These are phyloP conservation scores for Botrytis fragariae DNA, from an alignment of 2,329 filamentous ascomycete genomes.

Conservation along the genomic window DNA sequence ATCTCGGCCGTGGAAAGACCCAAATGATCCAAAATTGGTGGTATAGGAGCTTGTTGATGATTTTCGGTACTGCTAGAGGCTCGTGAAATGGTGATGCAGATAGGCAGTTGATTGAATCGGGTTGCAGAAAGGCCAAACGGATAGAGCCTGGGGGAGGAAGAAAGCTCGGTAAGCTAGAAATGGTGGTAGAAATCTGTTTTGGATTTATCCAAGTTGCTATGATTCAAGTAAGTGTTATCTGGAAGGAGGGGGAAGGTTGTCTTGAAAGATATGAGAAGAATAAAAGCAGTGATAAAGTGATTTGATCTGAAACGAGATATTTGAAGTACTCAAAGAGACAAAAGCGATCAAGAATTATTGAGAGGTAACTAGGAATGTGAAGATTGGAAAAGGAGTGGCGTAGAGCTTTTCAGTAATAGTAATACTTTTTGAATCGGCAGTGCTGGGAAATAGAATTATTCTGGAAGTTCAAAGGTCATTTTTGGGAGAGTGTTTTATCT, in stretches of 20 bases:
- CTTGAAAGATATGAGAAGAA: neutral
- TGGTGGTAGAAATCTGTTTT: neutral
- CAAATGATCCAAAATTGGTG: neutral
- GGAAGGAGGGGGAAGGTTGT: neutral
- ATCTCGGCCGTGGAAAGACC: neutral
- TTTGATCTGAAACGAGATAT: neutral
- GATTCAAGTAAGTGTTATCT: neutral
- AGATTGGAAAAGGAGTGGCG: neutral
- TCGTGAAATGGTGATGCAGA: neutral
- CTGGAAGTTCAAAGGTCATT: neutral
- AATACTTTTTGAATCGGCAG: neutral
- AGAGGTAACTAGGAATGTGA: too few relatives aligned
- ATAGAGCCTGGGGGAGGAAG: neutral
- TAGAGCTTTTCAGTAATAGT: neutral
- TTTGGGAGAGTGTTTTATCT: neutral
- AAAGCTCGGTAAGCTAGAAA: neutral
- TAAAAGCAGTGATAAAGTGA: neutral
- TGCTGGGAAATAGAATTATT: neutral
- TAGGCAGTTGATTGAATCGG: neutral
- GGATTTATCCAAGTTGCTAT: too few relatives aligned
- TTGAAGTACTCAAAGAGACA: too few relatives aligned
- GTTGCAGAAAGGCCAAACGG: neutral
- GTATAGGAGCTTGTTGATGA: neutral
- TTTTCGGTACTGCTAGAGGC: neutral
- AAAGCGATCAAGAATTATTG: neutral